Percentiles rank a stretch among this genome's conserved stretches.
Evolutionary conservation across 495 filamentous ascomycete genomes (phyloP).

Genomic region (Schizothecium vesticola): DNA sequence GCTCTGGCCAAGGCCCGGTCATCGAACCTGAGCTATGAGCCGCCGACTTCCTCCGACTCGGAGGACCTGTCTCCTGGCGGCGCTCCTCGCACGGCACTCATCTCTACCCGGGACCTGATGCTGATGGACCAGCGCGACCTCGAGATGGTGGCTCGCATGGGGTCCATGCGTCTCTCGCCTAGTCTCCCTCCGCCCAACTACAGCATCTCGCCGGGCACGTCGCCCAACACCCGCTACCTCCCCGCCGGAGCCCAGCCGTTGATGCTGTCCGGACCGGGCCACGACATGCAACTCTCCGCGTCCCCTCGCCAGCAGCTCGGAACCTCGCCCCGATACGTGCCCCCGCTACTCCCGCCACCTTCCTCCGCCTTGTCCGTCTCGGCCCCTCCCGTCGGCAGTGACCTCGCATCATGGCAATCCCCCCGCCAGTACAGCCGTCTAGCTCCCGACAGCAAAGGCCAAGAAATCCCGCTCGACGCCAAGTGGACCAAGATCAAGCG

Average conservation of each 20-base stretch:
- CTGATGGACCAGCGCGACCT: constrained; percentile 31
- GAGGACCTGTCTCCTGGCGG: constrained; percentile 22
- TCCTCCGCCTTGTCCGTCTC: constrained; percentile 11
- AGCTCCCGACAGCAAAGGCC: constrained; percentile 48
- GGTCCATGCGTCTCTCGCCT: constrained; percentile 25
- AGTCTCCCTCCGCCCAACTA: constrained; percentile 18
- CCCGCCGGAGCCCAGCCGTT: constrained; percentile 18
- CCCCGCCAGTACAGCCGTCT: constrained; percentile 25
- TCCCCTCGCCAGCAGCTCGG: constrained; percentile 11
- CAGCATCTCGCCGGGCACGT: constrained; percentile 29
- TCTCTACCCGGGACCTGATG: constrained; percentile 43
- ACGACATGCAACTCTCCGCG: constrained; percentile 10
- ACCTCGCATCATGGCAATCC: neutral
- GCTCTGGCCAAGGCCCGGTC: constrained; percentile 18
- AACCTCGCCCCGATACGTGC: constrained; percentile 28
- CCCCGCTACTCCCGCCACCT: constrained; percentile 26
- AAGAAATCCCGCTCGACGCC: constrained; percentile 59
- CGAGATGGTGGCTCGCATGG: constrained; percentile 29
- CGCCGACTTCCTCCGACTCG: constrained; percentile 27
- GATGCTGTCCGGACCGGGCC: constrained; percentile 17
- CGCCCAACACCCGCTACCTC: constrained; percentile 21
- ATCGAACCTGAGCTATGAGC: constrained; percentile 32
- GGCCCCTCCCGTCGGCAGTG: constrained; percentile 11
- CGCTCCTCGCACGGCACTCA: constrained; percentile 29
- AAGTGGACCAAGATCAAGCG: constrained; percentile 69